phyloP scores from a whole-genome alignment of 1,284 basidiomycete genomes.

The Chalciporus sp. region DNA sequence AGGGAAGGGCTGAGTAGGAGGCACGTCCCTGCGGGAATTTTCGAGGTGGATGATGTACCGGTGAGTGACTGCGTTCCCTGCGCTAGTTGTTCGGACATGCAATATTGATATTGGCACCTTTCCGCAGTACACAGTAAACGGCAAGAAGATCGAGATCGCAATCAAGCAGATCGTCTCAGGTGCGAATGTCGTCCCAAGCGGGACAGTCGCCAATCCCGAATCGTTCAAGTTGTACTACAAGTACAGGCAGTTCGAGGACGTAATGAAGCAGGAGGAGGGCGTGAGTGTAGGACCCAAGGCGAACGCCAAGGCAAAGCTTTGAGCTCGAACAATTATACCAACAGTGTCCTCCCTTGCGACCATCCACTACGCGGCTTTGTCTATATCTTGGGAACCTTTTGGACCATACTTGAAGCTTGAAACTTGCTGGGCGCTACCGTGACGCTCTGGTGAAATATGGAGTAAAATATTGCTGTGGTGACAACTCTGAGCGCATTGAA shows the following conservation, averaged over 20 bases:
- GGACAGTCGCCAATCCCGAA: conserved; percentile 71
- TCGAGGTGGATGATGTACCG: conserved; percentile 64
- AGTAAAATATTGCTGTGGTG: no score
- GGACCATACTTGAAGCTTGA: no score
- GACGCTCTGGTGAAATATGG: no score
- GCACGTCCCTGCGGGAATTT: conserved; percentile 73
- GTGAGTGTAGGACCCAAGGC: background rate
- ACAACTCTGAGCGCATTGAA: no score
- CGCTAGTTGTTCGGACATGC: background rate
- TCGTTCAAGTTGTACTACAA: conserved; percentile 63
- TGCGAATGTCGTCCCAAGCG: conserved; percentile 58
- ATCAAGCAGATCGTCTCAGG: conserved; percentile 76
- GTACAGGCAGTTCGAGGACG: conserved; percentile 49
- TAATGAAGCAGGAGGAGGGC: conserved; percentile 21
- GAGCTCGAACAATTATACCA: background rate
- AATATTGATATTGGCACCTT: background rate
- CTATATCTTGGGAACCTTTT: background rate
- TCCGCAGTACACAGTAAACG: conserved; percentile 66
- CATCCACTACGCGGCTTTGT: background rate
- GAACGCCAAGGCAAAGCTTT: conserved; percentile 18
- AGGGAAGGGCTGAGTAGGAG: conserved; percentile 67
- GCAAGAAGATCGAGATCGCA: conserved; percentile 76
- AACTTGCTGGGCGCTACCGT: no score
- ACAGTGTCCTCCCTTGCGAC: background rate
- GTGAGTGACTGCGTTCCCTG: conserved; percentile 40